phyloP scores from a whole-genome alignment of 108 stramenopile species.

The Epipyxis sp. region DNA sequence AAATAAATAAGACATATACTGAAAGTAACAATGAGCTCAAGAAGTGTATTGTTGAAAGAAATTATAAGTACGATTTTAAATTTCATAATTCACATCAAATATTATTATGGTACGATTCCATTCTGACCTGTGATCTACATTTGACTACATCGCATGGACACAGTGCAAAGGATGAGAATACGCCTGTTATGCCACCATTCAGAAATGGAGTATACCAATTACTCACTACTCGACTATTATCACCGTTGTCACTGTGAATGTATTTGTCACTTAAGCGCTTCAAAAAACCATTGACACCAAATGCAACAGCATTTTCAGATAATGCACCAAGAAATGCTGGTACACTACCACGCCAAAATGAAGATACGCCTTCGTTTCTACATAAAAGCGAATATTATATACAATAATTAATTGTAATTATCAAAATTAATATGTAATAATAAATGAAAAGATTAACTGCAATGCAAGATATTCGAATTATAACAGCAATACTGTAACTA shows the following conservation, averaged over 20 bases:
- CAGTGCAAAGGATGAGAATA: conserved; percentile 44
- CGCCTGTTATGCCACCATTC: conserved; percentile 38
- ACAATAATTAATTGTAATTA: too few species aligned
- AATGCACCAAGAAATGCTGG: conserved; percentile 50
- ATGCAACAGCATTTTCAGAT: conserved; percentile 51
- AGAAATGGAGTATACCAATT: conserved; percentile 23
- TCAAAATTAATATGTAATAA: too few species aligned
- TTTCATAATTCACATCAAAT: too few species aligned
- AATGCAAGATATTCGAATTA: too few species aligned
- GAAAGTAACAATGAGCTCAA: too few species aligned
- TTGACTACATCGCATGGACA: conserved; percentile 56
- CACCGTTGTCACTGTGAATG: conserved; percentile 15
- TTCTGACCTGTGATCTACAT: conserved; percentile 50
- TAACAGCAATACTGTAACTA: too few species aligned
- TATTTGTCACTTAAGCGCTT: conserved; percentile 42
- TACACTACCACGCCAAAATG: conserved; percentile 52
- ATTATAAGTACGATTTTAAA: too few species aligned
- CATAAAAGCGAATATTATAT: too few species aligned
- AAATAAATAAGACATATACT: too few species aligned
- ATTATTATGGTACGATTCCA: too few species aligned
- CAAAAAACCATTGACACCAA: conserved; percentile 47
- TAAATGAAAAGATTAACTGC: too few species aligned
- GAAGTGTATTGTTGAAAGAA: too few species aligned
- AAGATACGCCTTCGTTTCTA: conserved; percentile 41
- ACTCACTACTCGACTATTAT: conserved; percentile 37